Base-by-base conservation (phyloP, 805 yeast genomes). In the Starmerella etchellsii region DNA sequence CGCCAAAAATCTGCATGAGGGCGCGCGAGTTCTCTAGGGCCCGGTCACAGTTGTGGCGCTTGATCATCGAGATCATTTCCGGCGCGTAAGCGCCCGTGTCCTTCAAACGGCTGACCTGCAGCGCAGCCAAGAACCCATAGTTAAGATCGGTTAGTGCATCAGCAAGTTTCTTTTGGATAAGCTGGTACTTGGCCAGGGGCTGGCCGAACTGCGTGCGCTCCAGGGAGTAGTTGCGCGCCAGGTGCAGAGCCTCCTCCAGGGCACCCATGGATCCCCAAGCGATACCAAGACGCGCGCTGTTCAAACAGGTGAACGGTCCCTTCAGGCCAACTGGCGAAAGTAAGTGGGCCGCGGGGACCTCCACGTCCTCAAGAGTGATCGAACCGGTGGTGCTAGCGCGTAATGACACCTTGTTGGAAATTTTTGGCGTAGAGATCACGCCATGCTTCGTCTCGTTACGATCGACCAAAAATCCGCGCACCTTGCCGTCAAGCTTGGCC, bases 201-300 rank as follows among this genome's bases (percentile, higher is more conserved):
- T 61, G 54, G 24, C 54, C 54, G 51, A 65, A 65, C 53, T 65
- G 69, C 44, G 52, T 57, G 33, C 69, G 54, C 19, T 65, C 69
- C 31, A 65, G 47, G 4, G 66, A 38, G 48, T 65, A 66, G 30
- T 48, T 50, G 28, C 69, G 55, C 4, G 69, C 57, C 16, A 60
- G 48, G 14, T 49, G 52, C 25, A 66, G 44, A 2, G 67, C 56
- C 36, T 60, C 66, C 46, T 64, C 69, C 23, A 65, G 54, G 2
- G 69, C 69, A 19, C 69, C 69, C 56, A 65, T 61, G 14, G 62
- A 50, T 24, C 69, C 69, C 67, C 67, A 65, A 10, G 68, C 60
- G 37, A 65, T 65, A 9, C 69, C 69, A 34, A 54, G 61, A 16
- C 69, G 57, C 11, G 69, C 69, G 37, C 61, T 57, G 51, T 65